Evolutionary conservation across 2,329 filamentous ascomycete genomes (phyloP).

Genomic region (Tolypocladium tropicale): DNA sequence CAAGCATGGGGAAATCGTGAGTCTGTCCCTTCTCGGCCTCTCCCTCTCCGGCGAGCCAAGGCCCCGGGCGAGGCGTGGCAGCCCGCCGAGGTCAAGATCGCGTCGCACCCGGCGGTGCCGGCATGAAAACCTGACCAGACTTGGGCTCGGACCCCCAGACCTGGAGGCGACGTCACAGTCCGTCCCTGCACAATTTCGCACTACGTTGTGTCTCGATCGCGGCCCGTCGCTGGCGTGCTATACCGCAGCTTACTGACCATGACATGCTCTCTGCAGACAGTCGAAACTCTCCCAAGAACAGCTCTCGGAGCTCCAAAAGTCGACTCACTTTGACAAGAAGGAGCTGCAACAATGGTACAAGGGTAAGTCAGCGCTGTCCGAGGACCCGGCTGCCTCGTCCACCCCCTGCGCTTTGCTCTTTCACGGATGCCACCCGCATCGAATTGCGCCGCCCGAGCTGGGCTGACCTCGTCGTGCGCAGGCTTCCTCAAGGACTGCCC

Average conservation of each 20-base stretch:
- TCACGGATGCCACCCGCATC: too few species aligned
- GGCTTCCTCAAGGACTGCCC: slow-evolving; percentile 98
- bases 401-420: too few species aligned
- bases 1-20: slow-evolving; percentile 5
- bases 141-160: not conserved
- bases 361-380: slow-evolving; percentile 43
- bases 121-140: not conserved
- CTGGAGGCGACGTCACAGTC: not conserved
- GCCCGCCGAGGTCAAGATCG: not conserved
- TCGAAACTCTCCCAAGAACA: slow-evolving; percentile 97
- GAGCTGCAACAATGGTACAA: slow-evolving; percentile 99
- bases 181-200: too few species aligned
- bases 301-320: slow-evolving; percentile 88
- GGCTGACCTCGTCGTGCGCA: slow-evolving; percentile 23
- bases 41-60: not conserved
- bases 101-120: not conserved
- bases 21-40: not conserved
- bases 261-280: slow-evolving; percentile 50
- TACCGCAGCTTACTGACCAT: slow-evolving; percentile 10
- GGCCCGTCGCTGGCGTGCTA: not conserved
- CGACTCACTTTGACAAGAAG: slow-evolving; percentile 99
- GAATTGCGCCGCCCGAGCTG: too few species aligned
- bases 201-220: not conserved
- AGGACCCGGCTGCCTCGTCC: not conserved
- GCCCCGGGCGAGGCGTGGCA: not conserved